These are phyloP conservation scores for Colletotrichum paranaense DNA, from an alignment of 2,329 filamentous ascomycete species.

Conservation along the genomic window DNA sequence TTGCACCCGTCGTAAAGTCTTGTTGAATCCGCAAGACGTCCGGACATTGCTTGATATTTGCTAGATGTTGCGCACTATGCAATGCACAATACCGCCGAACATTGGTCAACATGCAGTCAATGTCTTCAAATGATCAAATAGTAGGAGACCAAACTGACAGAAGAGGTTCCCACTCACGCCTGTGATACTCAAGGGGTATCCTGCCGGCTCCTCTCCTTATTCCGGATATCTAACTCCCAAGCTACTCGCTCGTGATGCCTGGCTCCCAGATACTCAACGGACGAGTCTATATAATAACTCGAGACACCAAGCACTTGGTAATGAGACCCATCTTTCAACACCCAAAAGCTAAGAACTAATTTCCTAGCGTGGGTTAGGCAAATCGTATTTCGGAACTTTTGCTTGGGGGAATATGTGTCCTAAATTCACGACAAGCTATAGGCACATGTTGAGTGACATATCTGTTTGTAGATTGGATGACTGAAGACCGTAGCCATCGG, in stretches of 20 bases:
- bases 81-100: background rate
- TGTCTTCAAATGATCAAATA: background rate
- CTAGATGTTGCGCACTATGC: background rate
- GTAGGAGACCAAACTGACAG: background rate
- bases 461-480: background rate
- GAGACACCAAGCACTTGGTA: background rate
- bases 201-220: background rate
- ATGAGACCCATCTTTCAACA: background rate
- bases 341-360: background rate
- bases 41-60: background rate
- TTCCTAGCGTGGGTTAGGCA: background rate
- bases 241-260: background rate
- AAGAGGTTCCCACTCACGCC: background rate
- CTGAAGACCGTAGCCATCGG: background rate
- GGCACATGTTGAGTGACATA: background rate
- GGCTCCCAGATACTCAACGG: background rate
- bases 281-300: background rate
- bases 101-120: background rate
- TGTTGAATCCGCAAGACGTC: background rate
- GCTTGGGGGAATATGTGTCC: background rate
- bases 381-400: background rate
- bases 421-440: background rate
- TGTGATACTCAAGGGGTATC: background rate
- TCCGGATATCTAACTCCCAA: background rate
- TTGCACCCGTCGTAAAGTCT: background rate